phyloP scores from a whole-genome alignment of 2,329 filamentous ascomycete genomes.

The Calonectria multiphialidica region DNA sequence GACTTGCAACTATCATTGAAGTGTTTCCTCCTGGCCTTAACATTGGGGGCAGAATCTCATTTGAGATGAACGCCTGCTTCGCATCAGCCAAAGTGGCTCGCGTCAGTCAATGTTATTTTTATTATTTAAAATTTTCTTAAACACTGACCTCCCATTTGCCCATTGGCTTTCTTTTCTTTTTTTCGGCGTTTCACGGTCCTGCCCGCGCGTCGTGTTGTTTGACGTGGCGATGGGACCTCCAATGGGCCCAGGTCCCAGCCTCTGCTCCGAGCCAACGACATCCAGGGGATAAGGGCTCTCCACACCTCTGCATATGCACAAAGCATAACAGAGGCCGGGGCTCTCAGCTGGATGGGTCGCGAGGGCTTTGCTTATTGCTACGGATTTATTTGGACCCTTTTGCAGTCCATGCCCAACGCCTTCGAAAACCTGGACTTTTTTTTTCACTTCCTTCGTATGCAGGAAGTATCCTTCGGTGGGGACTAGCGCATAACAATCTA shows the following conservation, averaged over 20 bases:
- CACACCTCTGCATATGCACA: slow-evolving; percentile 1
- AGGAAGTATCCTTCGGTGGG: slow-evolving; percentile 1
- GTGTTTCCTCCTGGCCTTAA: not conserved
- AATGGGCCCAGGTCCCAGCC: not conserved
- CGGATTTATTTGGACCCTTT: not conserved
- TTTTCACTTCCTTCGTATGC: not conserved
- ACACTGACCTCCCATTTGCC: not conserved
- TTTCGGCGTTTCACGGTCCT: slow-evolving; percentile 3
- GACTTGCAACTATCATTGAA: not conserved
- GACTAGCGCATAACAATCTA: not conserved
- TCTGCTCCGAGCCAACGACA: not conserved
- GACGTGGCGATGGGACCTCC: slow-evolving; percentile 14
- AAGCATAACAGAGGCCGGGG: slow-evolving; percentile 8
- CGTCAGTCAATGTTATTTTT: not conserved
- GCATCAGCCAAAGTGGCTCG: not conserved
- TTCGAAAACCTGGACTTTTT: not conserved
- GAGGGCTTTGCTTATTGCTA: not conserved
- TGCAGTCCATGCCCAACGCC: not conserved
- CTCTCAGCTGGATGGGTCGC: not conserved
- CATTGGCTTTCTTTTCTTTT: slow-evolving; percentile 2
- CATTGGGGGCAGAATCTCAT: not conserved
- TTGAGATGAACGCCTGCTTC: not conserved
- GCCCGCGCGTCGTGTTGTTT: slow-evolving; percentile 2
- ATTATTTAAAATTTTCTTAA: not conserved
- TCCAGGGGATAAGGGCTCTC: not conserved